These are phyloP conservation scores for Sphaerobolus stellatus DNA, from an alignment of 1,284 basidiomycete species.

Conservation along the genomic window DNA sequence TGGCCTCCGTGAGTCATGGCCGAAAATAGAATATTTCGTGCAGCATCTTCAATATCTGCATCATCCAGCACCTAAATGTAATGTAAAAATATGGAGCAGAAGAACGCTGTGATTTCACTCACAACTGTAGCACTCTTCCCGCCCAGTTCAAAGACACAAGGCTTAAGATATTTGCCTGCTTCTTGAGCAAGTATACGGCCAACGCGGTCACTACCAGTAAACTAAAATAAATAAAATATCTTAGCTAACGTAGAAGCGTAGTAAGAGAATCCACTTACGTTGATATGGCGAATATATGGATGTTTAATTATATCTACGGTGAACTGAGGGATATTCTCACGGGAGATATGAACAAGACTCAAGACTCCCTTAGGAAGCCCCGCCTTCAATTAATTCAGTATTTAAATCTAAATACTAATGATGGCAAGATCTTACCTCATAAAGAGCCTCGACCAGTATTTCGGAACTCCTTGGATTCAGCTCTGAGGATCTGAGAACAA, in stretches of 20 bases:
- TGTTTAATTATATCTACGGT: conserved; percentile 57
- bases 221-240: conserved; percentile 37
- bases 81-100: neutral
- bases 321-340: conserved; percentile 43
- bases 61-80: conserved; percentile 51
- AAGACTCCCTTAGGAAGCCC: conserved; percentile 63
- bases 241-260: neutral
- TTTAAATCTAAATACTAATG: neutral
- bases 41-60: conserved; percentile 60
- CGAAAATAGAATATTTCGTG: conserved; percentile 54
- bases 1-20: conserved; percentile 60
- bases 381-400: conserved; percentile 33
- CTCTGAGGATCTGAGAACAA: conserved; percentile 62
- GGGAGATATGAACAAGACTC: conserved; percentile 56
- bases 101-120: conserved; percentile 16
- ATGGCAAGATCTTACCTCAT: neutral
- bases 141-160: conserved; percentile 71
- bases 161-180: conserved; percentile 72
- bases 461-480: conserved; percentile 51
- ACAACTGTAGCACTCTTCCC: conserved; percentile 75
- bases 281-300: conserved; percentile 48
- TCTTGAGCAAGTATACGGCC: conserved; percentile 70
- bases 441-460: conserved; percentile 41
- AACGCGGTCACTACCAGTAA: conserved; percentile 70
- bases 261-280: conserved; percentile 28